Conservation (phyloP, 176 grass and related monocot genomes). For the Eleusine coracana region DNA sequence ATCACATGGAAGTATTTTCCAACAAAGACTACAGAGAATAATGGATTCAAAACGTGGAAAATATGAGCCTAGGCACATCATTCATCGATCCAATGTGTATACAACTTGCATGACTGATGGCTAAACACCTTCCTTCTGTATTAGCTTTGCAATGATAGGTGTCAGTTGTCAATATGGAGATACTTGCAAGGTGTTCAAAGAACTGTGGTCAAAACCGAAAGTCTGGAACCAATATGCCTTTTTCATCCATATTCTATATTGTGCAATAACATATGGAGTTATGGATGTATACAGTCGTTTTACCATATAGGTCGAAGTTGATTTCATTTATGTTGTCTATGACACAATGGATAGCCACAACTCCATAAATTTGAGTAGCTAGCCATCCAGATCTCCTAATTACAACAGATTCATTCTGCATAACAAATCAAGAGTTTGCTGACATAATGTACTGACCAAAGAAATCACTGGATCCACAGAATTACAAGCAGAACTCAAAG, state of each 20-base stretch:
- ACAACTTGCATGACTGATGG: slow-evolving; percentile 6
- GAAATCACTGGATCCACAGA: slow-evolving; percentile 21
- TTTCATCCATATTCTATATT: not conserved
- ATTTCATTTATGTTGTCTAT: slow-evolving; percentile 2
- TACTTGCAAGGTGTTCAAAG: slow-evolving; percentile 7
- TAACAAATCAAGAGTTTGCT: slow-evolving; percentile 3
- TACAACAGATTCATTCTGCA: not conserved
- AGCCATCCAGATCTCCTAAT: not conserved
- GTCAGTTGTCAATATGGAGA: not conserved
- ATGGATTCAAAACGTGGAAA: slow-evolving; percentile 13
- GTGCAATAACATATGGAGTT: not conserved
- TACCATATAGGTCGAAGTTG: not conserved
- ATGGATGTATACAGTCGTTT: not conserved
- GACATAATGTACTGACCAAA: slow-evolving; percentile 21
- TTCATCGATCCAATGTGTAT: slow-evolving; percentile 1
- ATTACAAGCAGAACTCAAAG: slow-evolving; percentile 25
- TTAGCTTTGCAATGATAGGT: not conserved
- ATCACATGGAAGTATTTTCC: slow-evolving; percentile 4
- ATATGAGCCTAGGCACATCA: not conserved
- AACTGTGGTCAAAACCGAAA: slow-evolving; percentile 4
- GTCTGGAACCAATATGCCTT: not conserved
- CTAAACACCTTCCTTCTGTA: not conserved
- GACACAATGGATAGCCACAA: not conserved
- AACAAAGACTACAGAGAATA: slow-evolving; percentile 14
- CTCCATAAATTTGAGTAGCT: slow-evolving; percentile 8